A percentile compares a stretch with the other conserved stretches of the same genome.
Evolutionary conservation across 495 filamentous ascomycete genomes (phyloP).

Genomic region (Penicillium cosmopolitanum): DNA sequence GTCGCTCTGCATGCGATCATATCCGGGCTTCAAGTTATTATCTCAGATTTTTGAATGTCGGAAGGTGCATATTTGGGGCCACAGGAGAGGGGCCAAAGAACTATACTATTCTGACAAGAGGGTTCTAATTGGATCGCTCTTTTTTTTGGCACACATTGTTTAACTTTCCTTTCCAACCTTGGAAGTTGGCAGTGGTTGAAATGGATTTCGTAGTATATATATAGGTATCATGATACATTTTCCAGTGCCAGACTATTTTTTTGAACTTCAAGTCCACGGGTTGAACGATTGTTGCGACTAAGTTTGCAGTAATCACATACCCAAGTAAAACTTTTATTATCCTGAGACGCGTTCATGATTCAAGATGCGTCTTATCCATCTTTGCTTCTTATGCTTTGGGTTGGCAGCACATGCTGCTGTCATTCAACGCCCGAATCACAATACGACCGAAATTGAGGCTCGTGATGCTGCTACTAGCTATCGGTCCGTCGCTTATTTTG

Average conservation of each 20-base stretch:
- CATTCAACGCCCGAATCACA: conserved; percentile 4
- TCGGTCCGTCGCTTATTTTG: conserved; percentile 79
- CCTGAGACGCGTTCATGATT: conserved; percentile 3
- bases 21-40: neutral
- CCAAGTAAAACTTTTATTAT: neutral
- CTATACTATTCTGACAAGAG: too few relatives aligned
- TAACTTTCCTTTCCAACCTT: too few relatives aligned
- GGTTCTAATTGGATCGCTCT: too few relatives aligned
- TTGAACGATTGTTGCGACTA: too few relatives aligned
- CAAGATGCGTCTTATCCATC: conserved; percentile 21
- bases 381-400: conserved; percentile 13
- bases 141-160: too few relatives aligned
- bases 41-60: neutral
- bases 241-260: too few relatives aligned
- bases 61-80: neutral
- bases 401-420: conserved; percentile 19
- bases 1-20: neutral
- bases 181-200: too few relatives aligned
- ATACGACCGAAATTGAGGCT: conserved; percentile 17
- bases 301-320: too few relatives aligned
- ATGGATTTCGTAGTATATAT: too few relatives aligned
- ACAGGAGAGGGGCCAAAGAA: neutral
- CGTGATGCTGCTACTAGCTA: conserved; percentile 43
- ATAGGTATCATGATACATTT: too few relatives aligned
- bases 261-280: too few relatives aligned